A percentile compares a stretch with the other conserved stretches of the same genome.
phyloP scores from a whole-genome alignment of 805 yeast genomes.

The Candida ovalis region DNA sequence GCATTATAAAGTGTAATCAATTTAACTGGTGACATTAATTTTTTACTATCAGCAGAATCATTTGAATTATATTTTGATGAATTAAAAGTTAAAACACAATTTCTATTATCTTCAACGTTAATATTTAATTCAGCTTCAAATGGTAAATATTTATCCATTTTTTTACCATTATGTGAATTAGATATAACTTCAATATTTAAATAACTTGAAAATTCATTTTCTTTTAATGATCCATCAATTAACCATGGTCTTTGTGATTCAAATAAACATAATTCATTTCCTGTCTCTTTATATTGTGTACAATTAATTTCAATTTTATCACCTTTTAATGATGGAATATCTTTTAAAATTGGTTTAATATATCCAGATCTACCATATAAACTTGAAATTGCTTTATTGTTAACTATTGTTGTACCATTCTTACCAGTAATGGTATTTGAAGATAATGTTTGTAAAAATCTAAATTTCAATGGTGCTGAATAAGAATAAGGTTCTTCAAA shows the following conservation, averaged over 20 bases:
- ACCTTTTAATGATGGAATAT: constrained; percentile 60
- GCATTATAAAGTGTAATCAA: constrained; percentile 48
- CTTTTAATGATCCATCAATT: constrained; percentile 33
- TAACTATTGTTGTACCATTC: not conserved
- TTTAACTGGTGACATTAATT: constrained; percentile 56
- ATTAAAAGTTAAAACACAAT: constrained; percentile 60
- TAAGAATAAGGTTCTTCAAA: constrained; percentile 55
- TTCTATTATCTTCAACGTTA: constrained; percentile 56
- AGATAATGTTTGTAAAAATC: constrained; percentile 63
- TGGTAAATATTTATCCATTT: constrained; percentile 50
- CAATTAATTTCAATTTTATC: constrained; percentile 33
- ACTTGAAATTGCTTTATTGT: constrained; percentile 35
- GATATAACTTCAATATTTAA: constrained; percentile 48
- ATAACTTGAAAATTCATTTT: constrained; percentile 38
- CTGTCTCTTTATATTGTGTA: constrained; percentile 33
- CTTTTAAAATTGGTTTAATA: constrained; percentile 44
- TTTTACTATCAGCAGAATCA: constrained; percentile 26
- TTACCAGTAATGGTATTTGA: constrained; percentile 26
- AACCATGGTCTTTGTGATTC: constrained; percentile 47
- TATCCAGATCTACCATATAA: constrained; percentile 51
- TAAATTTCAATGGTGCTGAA: constrained; percentile 62
- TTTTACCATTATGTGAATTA: constrained; percentile 37
- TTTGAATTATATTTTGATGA: constrained; percentile 37
- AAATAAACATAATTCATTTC: constrained; percentile 52
- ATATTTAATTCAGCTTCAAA: constrained; percentile 59